phyloP scores from a whole-genome alignment of 805 yeast genomes.

The Cyberlindnera mississippiensis region DNA sequence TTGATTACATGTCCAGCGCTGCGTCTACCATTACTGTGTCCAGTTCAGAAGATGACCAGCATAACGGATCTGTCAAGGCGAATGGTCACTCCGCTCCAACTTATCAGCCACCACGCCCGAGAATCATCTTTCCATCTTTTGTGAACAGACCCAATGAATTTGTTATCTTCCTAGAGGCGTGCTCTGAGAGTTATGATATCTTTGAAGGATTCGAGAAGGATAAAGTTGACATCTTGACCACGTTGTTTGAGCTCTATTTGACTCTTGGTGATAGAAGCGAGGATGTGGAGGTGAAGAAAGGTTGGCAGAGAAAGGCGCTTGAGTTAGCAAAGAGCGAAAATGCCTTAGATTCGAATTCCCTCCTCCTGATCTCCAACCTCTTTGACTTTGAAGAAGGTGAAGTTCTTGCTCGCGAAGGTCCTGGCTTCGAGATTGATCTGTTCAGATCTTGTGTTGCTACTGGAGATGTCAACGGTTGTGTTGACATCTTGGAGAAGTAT shows the following conservation, averaged over 20 bases:
- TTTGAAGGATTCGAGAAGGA: conserved; percentile 70
- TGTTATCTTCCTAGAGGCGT: conserved; percentile 89
- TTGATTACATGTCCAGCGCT: conserved; percentile 45
- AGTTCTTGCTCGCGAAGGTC: conserved; percentile 30
- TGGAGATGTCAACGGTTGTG: conserved; percentile 53
- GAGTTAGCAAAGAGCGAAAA: conserved; percentile 43
- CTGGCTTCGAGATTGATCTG: conserved; percentile 43
- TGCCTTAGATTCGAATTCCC: conserved; percentile 50
- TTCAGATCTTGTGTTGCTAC: conserved; percentile 63
- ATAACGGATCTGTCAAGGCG: conserved; percentile 6
- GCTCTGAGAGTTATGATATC: conserved; percentile 70
- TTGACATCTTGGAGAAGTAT: conserved; percentile 51
- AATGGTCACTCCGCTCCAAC: conserved; percentile 41
- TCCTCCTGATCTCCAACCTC: conserved; percentile 39
- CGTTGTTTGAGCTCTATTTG: conserved; percentile 79
- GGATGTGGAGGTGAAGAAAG: conserved; percentile 32
- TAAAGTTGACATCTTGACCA: conserved; percentile 66
- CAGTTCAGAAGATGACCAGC: conserved; percentile 12
- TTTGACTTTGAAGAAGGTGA: conserved; percentile 51
- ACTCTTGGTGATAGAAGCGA: conserved; percentile 45
- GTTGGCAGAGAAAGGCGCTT: conserved; percentile 68
- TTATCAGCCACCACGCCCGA: conserved; percentile 88
- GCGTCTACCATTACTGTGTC: conserved; percentile 24
- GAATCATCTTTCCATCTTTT: conserved; percentile 81
- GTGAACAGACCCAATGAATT: conserved; percentile 84